Evolutionary conservation across 164 flowering plant genomes (phyloP).

Genomic region (Malania oleifera): DNA sequence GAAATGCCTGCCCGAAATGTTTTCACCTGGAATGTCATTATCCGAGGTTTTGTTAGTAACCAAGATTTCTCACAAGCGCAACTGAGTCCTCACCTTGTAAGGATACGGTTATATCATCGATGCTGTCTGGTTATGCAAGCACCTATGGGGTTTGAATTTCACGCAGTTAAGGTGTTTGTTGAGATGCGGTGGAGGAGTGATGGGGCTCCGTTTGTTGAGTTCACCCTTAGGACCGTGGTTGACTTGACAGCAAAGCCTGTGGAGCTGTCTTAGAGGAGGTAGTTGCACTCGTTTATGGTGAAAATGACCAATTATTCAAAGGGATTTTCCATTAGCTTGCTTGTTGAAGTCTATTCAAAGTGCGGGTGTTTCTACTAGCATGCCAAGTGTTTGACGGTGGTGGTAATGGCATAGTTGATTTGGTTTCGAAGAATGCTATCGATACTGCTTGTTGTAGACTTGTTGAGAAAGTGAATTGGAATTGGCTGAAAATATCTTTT

Average conservation of each 20-base stretch:
- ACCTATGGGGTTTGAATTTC: conserved; percentile 33
- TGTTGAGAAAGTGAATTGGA: conserved; percentile 65
- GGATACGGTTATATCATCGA: conserved; percentile 72
- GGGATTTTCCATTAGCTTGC: conserved; percentile 53
- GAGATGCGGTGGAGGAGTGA: conserved; percentile 37
- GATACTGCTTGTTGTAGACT: conserved; percentile 79
- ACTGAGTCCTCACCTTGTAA: conserved; percentile 41
- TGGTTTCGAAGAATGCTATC: conserved; percentile 61
- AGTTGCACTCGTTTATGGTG: conserved; percentile 64
- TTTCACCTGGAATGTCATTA: conserved; percentile 81
- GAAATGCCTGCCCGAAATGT: conserved; percentile 75
- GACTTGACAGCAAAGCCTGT: conserved; percentile 47
- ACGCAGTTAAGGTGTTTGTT: conserved; percentile 42
- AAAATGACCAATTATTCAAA: conserved; percentile 47
- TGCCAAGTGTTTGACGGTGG: conserved; percentile 34
- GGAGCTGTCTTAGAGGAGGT: conserved; percentile 36
- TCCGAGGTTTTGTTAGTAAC: conserved; percentile 46
- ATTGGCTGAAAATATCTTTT: conserved; percentile 49
- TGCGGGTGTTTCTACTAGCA: conserved; percentile 47
- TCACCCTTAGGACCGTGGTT: conserved; percentile 59
- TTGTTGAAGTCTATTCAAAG: conserved; percentile 84
- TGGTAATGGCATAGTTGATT: conserved; percentile 23
- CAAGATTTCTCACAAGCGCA: conserved; percentile 38
- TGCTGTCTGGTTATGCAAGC: conserved; percentile 57
- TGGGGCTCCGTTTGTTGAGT: conserved; percentile 42